Evolutionary conservation across 371 early-diverging fungal genomes (phyloP), one percentile per base, ranked within the genome.

Genomic region (Gilbertella persicaria): DNA sequence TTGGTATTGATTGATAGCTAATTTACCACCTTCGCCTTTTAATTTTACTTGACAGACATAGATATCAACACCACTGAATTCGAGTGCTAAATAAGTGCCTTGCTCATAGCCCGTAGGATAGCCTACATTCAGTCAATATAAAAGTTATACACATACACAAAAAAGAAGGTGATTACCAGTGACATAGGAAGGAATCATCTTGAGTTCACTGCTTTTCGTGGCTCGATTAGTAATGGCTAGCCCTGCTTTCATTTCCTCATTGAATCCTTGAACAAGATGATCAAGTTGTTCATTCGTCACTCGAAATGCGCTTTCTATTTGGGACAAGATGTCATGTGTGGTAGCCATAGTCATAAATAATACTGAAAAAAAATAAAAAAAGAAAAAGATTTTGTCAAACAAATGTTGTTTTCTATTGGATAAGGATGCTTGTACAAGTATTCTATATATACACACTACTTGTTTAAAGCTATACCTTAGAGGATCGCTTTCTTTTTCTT

Each of bases 61-160:
- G 24, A 77, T 71, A 54, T 77, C 78, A 36, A 77, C 88, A 25
- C 96, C 97, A 39, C 93, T 93, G 30, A 96, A 82, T 68, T 97
- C 97, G 40, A 97, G 79, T 24, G 95, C 94, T 17, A 97, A 78
- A 72, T 84, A 94, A 19, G 85, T 83, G n/a, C 95, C 96, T 26
- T 81, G 85, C 60, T 95, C 96, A 46, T 80, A 66, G 26, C 95
- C 96, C 17, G 85, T 86, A 14, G 96, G 96, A 45, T 77, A 69
- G 2, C 75, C 78, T 75, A 24, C 33, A 19, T 28, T 4, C 21
- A 14, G 16, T 19, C 0, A 17, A 30, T 16, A 44, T 26, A 40
- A 38, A 16, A 30, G 33, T 41, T 38, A 9, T 38, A 38, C 16
- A 9, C 38, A 23, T 41, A 36, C 35, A 44, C 28, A 33, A 25